Evolutionary conservation across 495 filamentous ascomycete genomes (phyloP).

Genomic region (Tuber calosporum): DNA sequence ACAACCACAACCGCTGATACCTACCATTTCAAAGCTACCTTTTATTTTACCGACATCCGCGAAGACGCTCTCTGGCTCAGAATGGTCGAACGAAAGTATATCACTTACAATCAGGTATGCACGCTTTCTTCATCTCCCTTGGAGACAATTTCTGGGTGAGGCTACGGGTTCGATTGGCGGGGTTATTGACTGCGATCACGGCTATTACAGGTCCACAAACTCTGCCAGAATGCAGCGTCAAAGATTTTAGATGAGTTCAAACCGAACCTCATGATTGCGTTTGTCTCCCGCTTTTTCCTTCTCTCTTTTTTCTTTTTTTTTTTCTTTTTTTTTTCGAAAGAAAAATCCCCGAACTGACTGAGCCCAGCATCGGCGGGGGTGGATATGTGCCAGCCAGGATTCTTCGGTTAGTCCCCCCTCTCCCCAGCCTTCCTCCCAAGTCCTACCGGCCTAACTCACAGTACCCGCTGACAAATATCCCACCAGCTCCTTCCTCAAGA

Average conservation of each 20-base stretch:
- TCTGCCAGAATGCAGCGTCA: conserved; percentile 78
- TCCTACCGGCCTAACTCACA: conserved; percentile 3
- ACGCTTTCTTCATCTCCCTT: conserved; percentile 10
- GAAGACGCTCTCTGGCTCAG: neutral
- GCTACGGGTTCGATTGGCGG: conserved; percentile 8
- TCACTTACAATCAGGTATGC: conserved; percentile 90
- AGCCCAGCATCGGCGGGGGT: conserved; percentile 70
- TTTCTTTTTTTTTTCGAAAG: neutral
- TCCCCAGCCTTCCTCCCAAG: neutral
- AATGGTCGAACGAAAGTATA: conserved; percentile 86
- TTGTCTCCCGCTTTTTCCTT: neutral
- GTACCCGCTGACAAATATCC: neutral
- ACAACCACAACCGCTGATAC: neutral
- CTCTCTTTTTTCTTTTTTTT: neutral
- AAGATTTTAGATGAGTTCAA: conserved; percentile 74
- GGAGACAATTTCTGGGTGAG: conserved; percentile 1
- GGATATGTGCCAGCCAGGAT: conserved; percentile 97
- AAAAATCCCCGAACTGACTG: neutral
- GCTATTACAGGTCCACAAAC: conserved; percentile 73
- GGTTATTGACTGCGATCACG: neutral
- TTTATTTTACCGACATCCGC: neutral
- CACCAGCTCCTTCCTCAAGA: conserved; percentile 77
- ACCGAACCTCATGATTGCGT: conserved; percentile 92
- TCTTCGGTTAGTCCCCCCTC: conserved; percentile 51
- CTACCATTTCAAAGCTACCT: neutral